Percentiles rank a stretch among this genome's conserved stretches.
Evolutionary conservation across 176 grass and related monocot species (phyloP).

Genomic region (Echinochloa phyllopogon): DNA sequence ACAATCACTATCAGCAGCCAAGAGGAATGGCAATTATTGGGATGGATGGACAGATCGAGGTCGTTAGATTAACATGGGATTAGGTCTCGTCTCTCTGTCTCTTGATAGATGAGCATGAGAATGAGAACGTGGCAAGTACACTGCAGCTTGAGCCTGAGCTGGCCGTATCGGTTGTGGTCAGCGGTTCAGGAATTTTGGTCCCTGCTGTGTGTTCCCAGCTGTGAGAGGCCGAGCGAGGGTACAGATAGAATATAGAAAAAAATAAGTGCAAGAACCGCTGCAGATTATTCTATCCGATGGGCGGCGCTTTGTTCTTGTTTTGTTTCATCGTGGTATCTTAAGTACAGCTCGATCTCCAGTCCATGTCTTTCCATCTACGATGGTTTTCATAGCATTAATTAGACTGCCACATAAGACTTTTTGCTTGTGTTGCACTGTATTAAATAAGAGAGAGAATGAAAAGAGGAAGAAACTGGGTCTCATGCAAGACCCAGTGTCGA

Average conservation of each 20-base stretch:
- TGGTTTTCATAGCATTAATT: too few relatives aligned
- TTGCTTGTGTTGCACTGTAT: too few relatives aligned
- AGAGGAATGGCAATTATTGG: constrained; percentile 11
- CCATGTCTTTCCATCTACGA: too few relatives aligned
- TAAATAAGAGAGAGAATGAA: too few relatives aligned
- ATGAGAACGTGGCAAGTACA: constrained; percentile 19
- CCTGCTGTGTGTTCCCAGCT: constrained; percentile 6
- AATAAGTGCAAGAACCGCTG: background rate
- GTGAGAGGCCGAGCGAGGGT: background rate
- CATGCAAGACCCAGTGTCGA: too few relatives aligned
- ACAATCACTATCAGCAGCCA: constrained; percentile 8
- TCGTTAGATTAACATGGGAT: constrained; percentile 5
- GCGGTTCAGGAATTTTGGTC: background rate
- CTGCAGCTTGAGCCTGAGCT: background rate
- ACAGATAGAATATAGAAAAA: background rate
- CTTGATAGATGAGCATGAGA: too few relatives aligned
- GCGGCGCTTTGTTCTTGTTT: background rate
- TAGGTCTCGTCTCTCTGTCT: background rate
- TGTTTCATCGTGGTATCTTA: background rate
- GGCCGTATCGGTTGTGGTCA: background rate
- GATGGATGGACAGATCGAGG: background rate
- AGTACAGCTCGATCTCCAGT: background rate
- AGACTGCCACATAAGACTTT: too few relatives aligned
- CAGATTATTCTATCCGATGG: constrained; percentile 1
- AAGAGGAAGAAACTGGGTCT: too few relatives aligned